phyloP scores from a whole-genome alignment of 169 alveolate genomes.

The Plasmodium adleri region DNA sequence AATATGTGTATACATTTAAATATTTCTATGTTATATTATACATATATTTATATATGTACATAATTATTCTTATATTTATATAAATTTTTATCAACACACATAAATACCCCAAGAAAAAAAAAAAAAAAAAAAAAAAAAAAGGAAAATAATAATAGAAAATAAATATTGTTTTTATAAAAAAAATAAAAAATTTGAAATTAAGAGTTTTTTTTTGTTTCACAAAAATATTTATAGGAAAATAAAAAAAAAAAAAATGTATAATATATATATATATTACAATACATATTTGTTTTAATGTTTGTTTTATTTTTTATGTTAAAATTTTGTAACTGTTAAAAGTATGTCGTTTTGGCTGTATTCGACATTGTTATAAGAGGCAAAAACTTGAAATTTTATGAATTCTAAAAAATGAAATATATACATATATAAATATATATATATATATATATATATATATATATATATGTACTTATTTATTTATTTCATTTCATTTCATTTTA shows the following conservation, averaged over 20 bases:
- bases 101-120: no score
- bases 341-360: constrained; percentile 58
- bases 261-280: neutral
- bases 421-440: neutral
- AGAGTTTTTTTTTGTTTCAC: no score
- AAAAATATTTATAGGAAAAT: no score
- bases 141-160: no score
- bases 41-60: neutral
- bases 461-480: neutral
- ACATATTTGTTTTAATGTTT: neutral
- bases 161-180: no score
- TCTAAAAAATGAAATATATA: constrained; percentile 16
- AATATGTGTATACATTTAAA: neutral
- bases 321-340: constrained; percentile 28
- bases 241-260: no score
- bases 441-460: no score
- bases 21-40: neutral
- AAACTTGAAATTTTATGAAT: constrained; percentile 31
- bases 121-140: no score
- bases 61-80: neutral
- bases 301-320: neutral
- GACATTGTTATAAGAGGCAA: constrained; percentile 50
- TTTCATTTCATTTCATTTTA: neutral
- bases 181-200: no score
- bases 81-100: no score